Conservation (phyloP, 441 rosid species). For the Corymbia calophylla region DNA sequence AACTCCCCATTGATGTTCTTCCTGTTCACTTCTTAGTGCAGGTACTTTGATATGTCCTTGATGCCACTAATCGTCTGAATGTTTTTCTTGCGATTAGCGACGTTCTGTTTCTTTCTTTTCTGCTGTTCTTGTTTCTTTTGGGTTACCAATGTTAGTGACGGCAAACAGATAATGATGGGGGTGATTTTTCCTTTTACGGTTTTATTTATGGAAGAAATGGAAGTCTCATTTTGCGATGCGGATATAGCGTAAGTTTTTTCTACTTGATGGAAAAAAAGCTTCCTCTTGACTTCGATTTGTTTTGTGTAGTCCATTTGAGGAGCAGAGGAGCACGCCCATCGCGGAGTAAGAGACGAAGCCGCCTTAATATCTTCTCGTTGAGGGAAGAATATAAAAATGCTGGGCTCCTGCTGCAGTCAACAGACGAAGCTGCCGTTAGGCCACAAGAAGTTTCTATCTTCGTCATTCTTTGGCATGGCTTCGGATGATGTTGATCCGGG, state of each 20-base stretch:
- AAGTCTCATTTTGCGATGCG: not conserved
- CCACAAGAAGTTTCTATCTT: constrained; percentile 12
- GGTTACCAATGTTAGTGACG: not conserved
- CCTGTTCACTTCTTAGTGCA: not conserved
- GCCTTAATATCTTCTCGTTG: not conserved
- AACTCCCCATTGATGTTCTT: not conserved
- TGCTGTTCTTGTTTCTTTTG: not conserved
- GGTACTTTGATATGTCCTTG: not conserved
- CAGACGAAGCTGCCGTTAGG: constrained; percentile 13
- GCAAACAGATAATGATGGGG: not conserved
- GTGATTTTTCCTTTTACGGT: not conserved
- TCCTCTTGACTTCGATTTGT: not conserved
- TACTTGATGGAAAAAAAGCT: not conserved
- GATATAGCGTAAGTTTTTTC: not conserved
- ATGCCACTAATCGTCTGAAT: not conserved
- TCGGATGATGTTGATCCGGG: not conserved
- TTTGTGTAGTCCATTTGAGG: not conserved
- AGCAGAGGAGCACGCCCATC: not conserved
- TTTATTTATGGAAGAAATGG: not conserved
- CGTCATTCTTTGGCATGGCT: constrained; percentile 25
- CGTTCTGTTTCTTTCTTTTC: not conserved
- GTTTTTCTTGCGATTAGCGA: not conserved
- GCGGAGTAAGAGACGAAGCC: not conserved
- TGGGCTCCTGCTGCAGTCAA: constrained; percentile 11
- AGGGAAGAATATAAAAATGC: constrained; percentile 8